Evolutionary conservation across 2,329 filamentous ascomycete genomes (phyloP).

Genomic region (Cladorrhinum sp.): DNA sequence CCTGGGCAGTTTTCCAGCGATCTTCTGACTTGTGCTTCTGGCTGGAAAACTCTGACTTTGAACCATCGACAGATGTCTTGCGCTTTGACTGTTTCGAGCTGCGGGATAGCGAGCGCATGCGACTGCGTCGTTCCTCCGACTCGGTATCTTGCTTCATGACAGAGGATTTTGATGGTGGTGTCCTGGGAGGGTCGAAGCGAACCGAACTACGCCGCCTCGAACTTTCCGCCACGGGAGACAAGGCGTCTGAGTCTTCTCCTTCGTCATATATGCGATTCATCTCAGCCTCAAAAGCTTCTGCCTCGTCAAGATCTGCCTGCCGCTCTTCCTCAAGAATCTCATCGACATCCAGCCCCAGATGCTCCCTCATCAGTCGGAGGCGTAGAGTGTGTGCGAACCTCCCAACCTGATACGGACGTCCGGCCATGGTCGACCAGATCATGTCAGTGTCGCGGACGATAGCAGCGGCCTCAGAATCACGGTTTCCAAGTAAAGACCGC

Average conservation of each 20-base stretch:
- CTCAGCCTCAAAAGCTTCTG: constrained; percentile 50
- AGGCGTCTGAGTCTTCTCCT: constrained; percentile 42
- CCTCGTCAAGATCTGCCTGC: constrained; percentile 61
- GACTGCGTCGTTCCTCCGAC: constrained; percentile 51
- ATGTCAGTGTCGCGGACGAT: constrained; percentile 91
- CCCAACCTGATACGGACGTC: constrained; percentile 82
- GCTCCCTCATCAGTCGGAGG: constrained; percentile 92
- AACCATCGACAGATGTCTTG: constrained; percentile 34
- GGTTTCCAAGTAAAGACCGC: constrained; percentile 85
- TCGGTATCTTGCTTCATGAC: constrained; percentile 74
- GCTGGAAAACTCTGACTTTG: constrained; percentile 59
- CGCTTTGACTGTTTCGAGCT: constrained; percentile 18
- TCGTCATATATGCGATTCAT: constrained; percentile 63
- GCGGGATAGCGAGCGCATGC: constrained; percentile 31
- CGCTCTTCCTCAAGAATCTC: constrained; percentile 79
- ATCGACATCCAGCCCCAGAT: constrained; percentile 93
- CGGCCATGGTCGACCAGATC: constrained; percentile 88
- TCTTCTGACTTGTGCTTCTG: constrained; percentile 71
- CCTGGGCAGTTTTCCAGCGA: constrained; percentile 65
- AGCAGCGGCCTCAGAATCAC: constrained; percentile 89
- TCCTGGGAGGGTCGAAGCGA: constrained; percentile 10
- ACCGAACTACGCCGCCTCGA: constrained; percentile 18
- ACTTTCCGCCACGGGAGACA: constrained; percentile 20
- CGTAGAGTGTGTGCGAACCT: constrained; percentile 91
- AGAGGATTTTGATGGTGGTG: constrained; percentile 33